Base-by-base conservation (phyloP, 225 moss, liverwort and hornwort species). In the Straminergon stramineum region DNA sequence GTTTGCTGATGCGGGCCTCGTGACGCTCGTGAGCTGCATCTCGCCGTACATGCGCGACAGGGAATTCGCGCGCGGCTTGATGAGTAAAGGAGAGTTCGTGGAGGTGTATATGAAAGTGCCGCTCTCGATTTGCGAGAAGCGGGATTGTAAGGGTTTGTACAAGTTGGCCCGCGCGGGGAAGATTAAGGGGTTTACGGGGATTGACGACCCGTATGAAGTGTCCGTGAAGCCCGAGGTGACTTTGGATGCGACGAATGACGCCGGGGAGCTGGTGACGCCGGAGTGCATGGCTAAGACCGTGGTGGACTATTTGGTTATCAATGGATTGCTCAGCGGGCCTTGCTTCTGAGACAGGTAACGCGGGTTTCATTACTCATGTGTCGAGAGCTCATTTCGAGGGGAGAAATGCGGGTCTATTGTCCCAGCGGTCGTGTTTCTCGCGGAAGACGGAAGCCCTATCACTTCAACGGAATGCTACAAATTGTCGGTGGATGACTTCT, bases 21-120 rank as follows among this genome's bases (percentile, higher is more conserved):
- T 98, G 81, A 94, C 96, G 61, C 90, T 94, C 14, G 98, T 97
- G 43, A 98, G 98, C 90, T 93, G 90, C 69, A 93, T 93, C 92
- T 98, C 98, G 56, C 98, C 98, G 43, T 98, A 97, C 78, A 57
- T 37, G 82, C 87, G 92, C 51, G 93, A 97, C 84, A 89, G 98
- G 87, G 98, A 98, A 28, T 88, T 84, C 73, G 97, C 85, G 71
- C 95, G 98, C 66, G 87, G 92, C n/a, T 35, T 95, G 86, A 66
- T 98, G 80, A 85, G 79, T 15, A 82, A 82, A 5, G 97, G 95
- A 9, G 96, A 96, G 66, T 98, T 97, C n/a, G 88, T 98, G 34
- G 98, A 98, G 91, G 96, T 98, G 23, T 96, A 88, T 39, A 96
- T 98, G 98, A 94, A 98, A 39, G 94, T 98, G 89, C 95, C 96